phyloP scores from a whole-genome alignment of 257 asterid species.

The Capsicum baccatum region DNA sequence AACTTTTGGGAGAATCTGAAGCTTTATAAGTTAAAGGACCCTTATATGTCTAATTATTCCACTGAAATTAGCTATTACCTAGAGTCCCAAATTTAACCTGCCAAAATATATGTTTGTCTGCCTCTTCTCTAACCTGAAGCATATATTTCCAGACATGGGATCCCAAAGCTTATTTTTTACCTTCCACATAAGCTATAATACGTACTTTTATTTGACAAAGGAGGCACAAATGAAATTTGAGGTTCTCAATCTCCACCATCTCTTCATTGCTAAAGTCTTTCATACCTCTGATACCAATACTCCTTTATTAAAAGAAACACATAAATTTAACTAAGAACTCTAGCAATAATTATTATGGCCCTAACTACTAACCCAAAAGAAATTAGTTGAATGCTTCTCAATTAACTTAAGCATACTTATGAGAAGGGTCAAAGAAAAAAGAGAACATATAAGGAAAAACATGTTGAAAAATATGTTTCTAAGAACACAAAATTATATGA shows the following conservation, averaged over 20 bases:
- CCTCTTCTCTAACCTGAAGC: not conserved
- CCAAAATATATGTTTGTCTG: too few relatives aligned
- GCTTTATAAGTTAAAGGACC: not conserved
- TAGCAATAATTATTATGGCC: not conserved
- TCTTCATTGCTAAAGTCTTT: not conserved
- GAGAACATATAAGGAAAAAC: not conserved
- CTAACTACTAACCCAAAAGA: not conserved
- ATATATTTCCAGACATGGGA: too few relatives aligned
- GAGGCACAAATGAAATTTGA: not conserved
- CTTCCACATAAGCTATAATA: not conserved
- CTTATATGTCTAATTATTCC: too few relatives aligned
- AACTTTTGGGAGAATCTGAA: not conserved
- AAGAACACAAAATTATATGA: too few relatives aligned
- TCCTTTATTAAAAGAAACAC: not conserved
- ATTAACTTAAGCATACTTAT: not conserved
- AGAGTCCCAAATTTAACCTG: not conserved
- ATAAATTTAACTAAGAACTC: not conserved
- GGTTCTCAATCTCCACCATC: not conserved
- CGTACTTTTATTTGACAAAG: not conserved
- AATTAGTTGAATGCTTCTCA: not conserved
- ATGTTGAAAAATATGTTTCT: too few relatives aligned
- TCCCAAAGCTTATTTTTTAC: not conserved
- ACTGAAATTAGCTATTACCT: not conserved
- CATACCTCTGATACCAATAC: not conserved
- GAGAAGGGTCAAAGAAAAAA: not conserved